Conservation (phyloP, 305 asterid genomes). For the Lippia alba region DNA sequence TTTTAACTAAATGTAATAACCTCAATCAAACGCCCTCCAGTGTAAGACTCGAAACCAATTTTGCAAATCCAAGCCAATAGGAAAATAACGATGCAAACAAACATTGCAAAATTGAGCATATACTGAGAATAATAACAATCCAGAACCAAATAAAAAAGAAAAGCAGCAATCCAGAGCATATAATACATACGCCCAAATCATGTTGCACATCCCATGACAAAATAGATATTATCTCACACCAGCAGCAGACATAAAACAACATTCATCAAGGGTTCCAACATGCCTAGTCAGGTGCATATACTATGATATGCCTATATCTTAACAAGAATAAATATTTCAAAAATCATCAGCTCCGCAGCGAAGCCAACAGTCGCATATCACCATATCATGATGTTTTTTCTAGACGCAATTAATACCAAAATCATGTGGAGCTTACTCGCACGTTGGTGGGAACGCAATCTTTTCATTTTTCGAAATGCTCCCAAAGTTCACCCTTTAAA, state of each 20-base stretch:
- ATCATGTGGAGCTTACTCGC: constrained; percentile 38
- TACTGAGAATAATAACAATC: no score
- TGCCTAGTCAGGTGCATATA: constrained; percentile 20
- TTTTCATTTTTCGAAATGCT: constrained; percentile 38
- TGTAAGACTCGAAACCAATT: no score
- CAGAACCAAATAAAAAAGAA: background rate
- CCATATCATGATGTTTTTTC: constrained; percentile 23
- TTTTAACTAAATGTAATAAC: no score
- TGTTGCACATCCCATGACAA: constrained; percentile 23
- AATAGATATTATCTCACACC: constrained; percentile 30
- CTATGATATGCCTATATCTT: constrained; percentile 27
- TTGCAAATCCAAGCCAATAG: no score
- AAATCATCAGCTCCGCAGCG: constrained; percentile 9
- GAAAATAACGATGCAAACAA: no score
- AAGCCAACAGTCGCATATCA: constrained; percentile 17
- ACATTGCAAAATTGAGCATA: no score
- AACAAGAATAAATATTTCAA: constrained; percentile 24
- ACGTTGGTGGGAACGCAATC: constrained; percentile 37
- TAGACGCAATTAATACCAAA: constrained; percentile 30
- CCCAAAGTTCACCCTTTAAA: constrained; percentile 41
- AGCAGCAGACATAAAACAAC: constrained; percentile 12
- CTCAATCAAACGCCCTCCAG: no score
- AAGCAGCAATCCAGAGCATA: background rate
- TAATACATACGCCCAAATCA: constrained; percentile 4
- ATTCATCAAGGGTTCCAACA: constrained; percentile 13